Percentiles rank a stretch among this genome's conserved stretches.
These are phyloP conservation scores for Thalassiosira exigua DNA, from an alignment of 352 stramenopile genomes.

Conservation along the genomic window DNA sequence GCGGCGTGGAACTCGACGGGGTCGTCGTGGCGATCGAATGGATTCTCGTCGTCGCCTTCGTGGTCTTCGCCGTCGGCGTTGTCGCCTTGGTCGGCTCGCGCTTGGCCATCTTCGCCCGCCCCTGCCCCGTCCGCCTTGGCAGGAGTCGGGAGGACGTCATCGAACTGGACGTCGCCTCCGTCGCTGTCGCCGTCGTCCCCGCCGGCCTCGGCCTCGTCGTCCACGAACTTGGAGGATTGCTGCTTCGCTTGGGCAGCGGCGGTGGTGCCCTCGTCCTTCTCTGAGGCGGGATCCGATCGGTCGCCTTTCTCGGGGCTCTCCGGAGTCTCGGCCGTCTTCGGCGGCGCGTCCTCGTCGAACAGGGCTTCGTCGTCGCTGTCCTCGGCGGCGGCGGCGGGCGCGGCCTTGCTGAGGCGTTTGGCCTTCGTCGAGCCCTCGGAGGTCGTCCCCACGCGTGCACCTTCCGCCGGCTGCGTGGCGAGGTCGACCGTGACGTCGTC, in stretches of 20 bases:
- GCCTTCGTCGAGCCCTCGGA: constrained; percentile 1
- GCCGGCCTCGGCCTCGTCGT: constrained; percentile 68
- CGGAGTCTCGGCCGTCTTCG: not conserved
- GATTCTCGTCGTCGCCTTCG: constrained; percentile 28
- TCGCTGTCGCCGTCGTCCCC: constrained; percentile 44
- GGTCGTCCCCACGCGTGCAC: not conserved
- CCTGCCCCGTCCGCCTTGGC: not conserved
- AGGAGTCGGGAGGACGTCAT: constrained; percentile 10
- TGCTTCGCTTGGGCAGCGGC: not conserved
- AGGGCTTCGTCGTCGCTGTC: constrained; percentile 58
- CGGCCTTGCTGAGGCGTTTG: constrained; percentile 22
- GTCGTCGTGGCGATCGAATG: constrained; percentile 41
- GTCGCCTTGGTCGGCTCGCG: constrained; percentile 15
- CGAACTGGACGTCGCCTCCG: constrained; percentile 22
- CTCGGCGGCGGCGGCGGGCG: constrained; percentile 46
- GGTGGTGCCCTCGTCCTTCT: not conserved
- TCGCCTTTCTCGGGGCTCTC: not conserved
- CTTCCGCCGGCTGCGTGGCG: constrained; percentile 1
- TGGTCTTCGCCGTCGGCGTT: constrained; percentile 27
- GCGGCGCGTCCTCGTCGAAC: constrained; percentile 30
- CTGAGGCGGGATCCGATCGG: not conserved
- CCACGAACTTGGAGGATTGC: constrained; percentile 57
- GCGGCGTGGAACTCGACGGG: constrained; percentile 6
- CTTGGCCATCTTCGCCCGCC: not conserved
- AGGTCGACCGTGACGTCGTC: constrained; percentile 31